Evolutionary conservation across 208 protist species (phyloP), one percentile per base, ranked within the genome.

Genomic region (Acanthamoeba royreba): DNA sequence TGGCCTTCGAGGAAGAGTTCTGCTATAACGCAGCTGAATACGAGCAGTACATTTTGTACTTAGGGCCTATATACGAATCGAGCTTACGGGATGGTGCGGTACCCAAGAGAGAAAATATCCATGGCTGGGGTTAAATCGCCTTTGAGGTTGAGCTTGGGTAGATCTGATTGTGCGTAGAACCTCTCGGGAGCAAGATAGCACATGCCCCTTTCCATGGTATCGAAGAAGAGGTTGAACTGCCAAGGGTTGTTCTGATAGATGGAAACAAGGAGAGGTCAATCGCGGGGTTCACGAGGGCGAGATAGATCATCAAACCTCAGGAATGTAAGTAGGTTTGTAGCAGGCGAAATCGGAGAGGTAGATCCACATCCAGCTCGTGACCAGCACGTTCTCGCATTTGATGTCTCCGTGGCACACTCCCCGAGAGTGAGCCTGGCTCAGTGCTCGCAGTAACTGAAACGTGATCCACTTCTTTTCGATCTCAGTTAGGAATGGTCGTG

Each of bases 161-260:
- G 0, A 49, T 85, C 85, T n/a, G 11, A 11, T 7, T 25, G 55
- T 8, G 69, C n/a, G 40, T 95, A 93, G 85, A 98, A 97, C 38
- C 97, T 52, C 72, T 98, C 97, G 7, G 97, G 97, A 1, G 97
- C 97, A 2, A 98, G 63, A 81, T 96, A 97, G 93, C 97, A 97
- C 4, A 93, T 95, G 55, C 96, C 66, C 5, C 94, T 47, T 25
- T 94, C 96, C 2, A 66, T 92, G 1, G 92, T 97, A 86, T 97
- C 95, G 77, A 97, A 97, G 81, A 96, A 97, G 58, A 95, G 97
- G 0, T 90, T 94, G 89, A 97, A 97, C 40, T 97, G 94, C 19
- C 92, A 94, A 0, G 96, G 96, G 58, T 97, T 97, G 86, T 97
- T 92, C 92, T 97, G 38, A 22, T n/a, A 17, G 33, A 17, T n/a